These are phyloP conservation scores for Pistacia vera DNA, from an alignment of 345 rosid species.

Conservation along the genomic window DNA sequence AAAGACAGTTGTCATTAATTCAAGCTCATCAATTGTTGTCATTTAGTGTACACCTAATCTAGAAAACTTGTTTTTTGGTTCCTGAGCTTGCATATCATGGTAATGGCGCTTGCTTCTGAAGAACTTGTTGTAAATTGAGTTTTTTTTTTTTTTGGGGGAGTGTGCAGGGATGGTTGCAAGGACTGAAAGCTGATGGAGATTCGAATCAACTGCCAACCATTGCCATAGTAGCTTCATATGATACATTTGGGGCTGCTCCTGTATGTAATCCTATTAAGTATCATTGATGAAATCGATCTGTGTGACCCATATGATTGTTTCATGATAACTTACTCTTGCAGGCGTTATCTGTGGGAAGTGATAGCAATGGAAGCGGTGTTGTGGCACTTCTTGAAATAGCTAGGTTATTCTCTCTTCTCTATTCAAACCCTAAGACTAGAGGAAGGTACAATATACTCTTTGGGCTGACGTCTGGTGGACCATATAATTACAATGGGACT, in stretches of 20 bases:
- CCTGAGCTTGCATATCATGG: conserved; percentile 4
- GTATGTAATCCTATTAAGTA: conserved; percentile 49
- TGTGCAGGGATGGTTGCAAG: conserved; percentile 99
- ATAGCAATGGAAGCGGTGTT: conserved; percentile 96
- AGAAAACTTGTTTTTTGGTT: not conserved
- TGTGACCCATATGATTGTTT: conserved; percentile 1
- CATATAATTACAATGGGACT: conserved; percentile 95
- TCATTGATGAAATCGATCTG: not conserved
- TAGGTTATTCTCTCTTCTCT: conserved; percentile 88
- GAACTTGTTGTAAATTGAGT: conserved; percentile 16
- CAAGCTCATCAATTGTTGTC: not conserved
- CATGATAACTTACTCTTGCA: conserved; percentile 27
- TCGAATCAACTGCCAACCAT: conserved; percentile 87
- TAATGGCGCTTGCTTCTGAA: conserved; percentile 14
- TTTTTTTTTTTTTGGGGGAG: conserved; percentile 41
- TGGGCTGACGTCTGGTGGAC: conserved; percentile 95
- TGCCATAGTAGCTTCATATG: conserved; percentile 95
- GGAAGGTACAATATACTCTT: conserved; percentile 94
- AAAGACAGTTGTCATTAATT: not conserved
- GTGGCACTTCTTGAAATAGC: conserved; percentile 96
- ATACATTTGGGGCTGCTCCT: conserved; percentile 97
- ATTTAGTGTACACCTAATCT: not conserved
- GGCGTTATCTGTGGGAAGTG: conserved; percentile 96
- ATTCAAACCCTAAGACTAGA: conserved; percentile 93
- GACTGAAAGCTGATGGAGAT: conserved; percentile 87